Conservation (phyloP, 441 rosid genomes). For the Daphne laureola region DNA sequence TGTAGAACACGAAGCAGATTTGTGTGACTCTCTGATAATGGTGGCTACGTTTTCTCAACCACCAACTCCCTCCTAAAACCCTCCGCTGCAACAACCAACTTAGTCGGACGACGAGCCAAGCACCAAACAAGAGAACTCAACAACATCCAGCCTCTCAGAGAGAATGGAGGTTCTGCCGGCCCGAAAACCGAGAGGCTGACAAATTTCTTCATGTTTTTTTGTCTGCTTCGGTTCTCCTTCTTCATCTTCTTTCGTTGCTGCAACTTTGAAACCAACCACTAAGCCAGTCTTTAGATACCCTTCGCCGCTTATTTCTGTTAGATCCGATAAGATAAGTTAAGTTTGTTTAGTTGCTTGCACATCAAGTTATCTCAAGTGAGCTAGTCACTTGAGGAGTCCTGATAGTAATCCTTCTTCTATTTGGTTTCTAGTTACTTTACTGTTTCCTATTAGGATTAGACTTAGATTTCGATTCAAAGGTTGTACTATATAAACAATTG, state of each 20-base stretch:
- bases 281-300: slow-evolving; percentile 29
- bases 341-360: too few relatives aligned
- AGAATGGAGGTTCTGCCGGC: slow-evolving; percentile 22
- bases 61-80: slow-evolving; percentile 25
- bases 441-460: too few relatives aligned
- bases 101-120: slow-evolving; percentile 2
- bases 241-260: slow-evolving; percentile 16
- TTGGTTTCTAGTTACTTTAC: too few relatives aligned
- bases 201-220: slow-evolving; percentile 75
- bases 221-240: slow-evolving; percentile 62
- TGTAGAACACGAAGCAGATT: slow-evolving; percentile 24
- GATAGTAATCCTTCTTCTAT: too few relatives aligned
- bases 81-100: slow-evolving; percentile 10
- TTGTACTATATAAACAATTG: too few relatives aligned
- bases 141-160: slow-evolving; percentile 26
- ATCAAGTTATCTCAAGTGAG: too few relatives aligned
- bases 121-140: slow-evolving; percentile 14
- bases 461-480: too few relatives aligned
- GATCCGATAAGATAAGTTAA: too few relatives aligned
- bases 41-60: slow-evolving; percentile 58
- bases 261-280: slow-evolving; percentile 15
- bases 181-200: slow-evolving; percentile 51
- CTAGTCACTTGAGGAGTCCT: too few relatives aligned
- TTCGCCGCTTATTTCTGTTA: slow-evolving; percentile 41
- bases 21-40: slow-evolving; percentile 26